phyloP scores from a whole-genome alignment of 805 yeast species.

The Candida namnaoensis region DNA sequence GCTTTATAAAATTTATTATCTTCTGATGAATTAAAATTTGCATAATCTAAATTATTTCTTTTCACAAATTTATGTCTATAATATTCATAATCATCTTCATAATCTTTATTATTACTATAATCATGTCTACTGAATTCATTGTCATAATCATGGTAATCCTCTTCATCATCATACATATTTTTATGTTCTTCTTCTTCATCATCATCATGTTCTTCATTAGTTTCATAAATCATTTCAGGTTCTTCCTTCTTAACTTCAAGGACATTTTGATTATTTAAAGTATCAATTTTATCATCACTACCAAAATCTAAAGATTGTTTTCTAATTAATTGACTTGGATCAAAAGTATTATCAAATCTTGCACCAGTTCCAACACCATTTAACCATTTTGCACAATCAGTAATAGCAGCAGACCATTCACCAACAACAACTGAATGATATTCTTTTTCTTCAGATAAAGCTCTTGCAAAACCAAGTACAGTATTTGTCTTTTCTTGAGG shows the following conservation, averaged over 20 bases:
- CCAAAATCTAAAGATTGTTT: neutral
- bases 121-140: neutral
- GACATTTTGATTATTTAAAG: too few species aligned
- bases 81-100: too few species aligned
- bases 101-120: neutral
- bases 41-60: conserved; percentile 1
- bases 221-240: neutral
- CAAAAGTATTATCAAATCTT: conserved; percentile 44
- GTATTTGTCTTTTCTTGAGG: conserved; percentile 22
- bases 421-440: conserved; percentile 49
- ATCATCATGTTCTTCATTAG: neutral
- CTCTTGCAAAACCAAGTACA: conserved; percentile 22
- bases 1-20: conserved; percentile 3
- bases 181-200: neutral
- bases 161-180: neutral
- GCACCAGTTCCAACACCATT: conserved; percentile 66
- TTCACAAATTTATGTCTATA: neutral
- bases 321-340: conserved; percentile 9
- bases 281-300: too few species aligned
- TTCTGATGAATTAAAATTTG: neutral
- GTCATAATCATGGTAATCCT: neutral
- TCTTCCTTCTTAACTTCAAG: too few species aligned
- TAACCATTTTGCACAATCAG: conserved; percentile 64
- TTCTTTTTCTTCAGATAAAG: conserved; percentile 22
- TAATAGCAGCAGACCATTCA: conserved; percentile 65